Conservation (phyloP, 2,329 filamentous ascomycete genomes). For the Rutstroemia sydowiana region DNA sequence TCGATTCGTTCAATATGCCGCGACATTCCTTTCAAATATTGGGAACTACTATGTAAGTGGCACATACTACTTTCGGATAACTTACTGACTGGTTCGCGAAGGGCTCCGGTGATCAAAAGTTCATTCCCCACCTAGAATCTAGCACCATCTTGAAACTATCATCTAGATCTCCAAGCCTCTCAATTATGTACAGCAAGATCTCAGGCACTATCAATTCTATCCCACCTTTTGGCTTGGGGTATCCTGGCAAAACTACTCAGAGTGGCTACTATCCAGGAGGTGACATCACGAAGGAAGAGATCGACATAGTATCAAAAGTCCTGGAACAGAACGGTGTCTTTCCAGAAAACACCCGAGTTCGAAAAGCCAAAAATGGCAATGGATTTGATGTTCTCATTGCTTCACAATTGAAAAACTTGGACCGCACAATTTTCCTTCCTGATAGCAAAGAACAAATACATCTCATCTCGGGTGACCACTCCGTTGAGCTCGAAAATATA, state of each 20-base stretch:
- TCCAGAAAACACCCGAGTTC: constrained; percentile 51
- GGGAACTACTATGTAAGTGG: constrained; percentile 50
- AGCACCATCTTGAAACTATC: constrained; percentile 28
- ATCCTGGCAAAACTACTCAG: neutral
- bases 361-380: constrained; percentile 33
- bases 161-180: neutral
- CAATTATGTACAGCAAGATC: neutral
- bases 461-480: constrained; percentile 46
- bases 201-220: neutral
- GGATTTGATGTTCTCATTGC: constrained; percentile 41
- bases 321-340: constrained; percentile 44
- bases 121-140: constrained; percentile 41
- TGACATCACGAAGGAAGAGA: constrained; percentile 41
- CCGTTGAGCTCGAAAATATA: constrained; percentile 42
- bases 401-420: neutral
- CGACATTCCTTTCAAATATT: constrained; percentile 50
- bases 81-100: constrained; percentile 10
- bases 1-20: constrained; percentile 46
- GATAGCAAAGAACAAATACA: constrained; percentile 29
- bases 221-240: neutral
- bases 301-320: constrained; percentile 42
- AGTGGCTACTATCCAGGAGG: neutral
- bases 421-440: constrained; percentile 14
- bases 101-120: constrained; percentile 53
- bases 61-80: neutral